Conservation (phyloP, 257 asterid genomes). For the Solanum peruvianum region DNA sequence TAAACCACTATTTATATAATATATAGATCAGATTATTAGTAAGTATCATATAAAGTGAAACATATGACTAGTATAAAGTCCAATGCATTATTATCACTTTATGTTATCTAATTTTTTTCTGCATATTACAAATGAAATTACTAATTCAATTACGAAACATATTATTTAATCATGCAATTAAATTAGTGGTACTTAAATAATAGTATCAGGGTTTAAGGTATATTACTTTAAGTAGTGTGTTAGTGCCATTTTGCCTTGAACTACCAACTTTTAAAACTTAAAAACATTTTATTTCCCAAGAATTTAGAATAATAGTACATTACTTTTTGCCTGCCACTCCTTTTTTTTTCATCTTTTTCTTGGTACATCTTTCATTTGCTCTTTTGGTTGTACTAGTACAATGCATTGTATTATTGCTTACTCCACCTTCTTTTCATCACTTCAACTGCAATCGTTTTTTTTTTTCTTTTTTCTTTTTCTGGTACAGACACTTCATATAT, state of each 20-base stretch:
- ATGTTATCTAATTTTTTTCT: background rate
- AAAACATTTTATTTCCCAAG: background rate
- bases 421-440: background rate
- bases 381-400: background rate
- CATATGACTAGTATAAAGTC: too few relatives aligned
- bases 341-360: background rate
- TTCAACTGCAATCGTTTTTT: background rate
- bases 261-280: background rate
- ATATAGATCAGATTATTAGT: too few relatives aligned
- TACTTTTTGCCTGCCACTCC: background rate
- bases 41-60: too few relatives aligned
- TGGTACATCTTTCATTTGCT: background rate
- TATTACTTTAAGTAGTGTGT: background rate
- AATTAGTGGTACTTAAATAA: background rate
- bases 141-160: background rate
- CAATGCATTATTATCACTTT: background rate
- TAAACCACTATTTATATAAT: too few relatives aligned
- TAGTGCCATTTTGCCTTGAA: background rate
- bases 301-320: background rate
- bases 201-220: background rate
- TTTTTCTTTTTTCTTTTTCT: background rate
- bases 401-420: background rate
- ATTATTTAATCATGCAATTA: background rate
- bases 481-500: background rate
- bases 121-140: background rate